These are phyloP conservation scores for Glycine soja DNA, from an alignment of 306 rosid genomes.

Conservation along the genomic window DNA sequence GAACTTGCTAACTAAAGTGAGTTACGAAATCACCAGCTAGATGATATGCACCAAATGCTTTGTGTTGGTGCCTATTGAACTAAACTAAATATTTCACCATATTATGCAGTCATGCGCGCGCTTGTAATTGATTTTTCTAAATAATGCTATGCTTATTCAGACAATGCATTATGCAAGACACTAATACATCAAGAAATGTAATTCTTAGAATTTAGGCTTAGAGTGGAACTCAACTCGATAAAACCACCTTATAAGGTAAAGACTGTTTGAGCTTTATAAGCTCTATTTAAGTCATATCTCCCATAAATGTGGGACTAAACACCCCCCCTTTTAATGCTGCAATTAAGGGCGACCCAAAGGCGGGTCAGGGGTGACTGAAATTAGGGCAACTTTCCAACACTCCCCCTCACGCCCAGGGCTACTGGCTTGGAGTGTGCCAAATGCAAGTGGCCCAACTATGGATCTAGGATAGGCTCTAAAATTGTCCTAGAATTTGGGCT, in stretches of 20 bases:
- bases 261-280: not conserved
- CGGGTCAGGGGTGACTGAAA: no score
- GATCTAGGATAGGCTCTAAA: not conserved
- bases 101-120: not conserved
- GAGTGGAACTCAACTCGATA: no score
- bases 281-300: not conserved
- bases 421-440: not conserved
- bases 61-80: not conserved
- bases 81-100: not conserved
- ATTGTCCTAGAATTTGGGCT: not conserved
- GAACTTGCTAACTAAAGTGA: constrained; percentile 19
- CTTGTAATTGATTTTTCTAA: not conserved
- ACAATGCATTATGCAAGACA: not conserved
- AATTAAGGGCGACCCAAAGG: no score
- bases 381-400: not conserved
- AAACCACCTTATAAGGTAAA: not conserved
- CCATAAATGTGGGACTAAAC: not conserved
- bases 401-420: not conserved
- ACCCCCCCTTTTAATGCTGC: not conserved
- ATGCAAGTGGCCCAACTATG: not conserved
- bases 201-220: not conserved
- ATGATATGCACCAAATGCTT: not conserved
- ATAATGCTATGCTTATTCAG: not conserved
- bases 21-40: not conserved
- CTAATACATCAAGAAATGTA: not conserved